Conservation (phyloP, 768 basidiomycete species). For the Leccinum rimulosum region DNA sequence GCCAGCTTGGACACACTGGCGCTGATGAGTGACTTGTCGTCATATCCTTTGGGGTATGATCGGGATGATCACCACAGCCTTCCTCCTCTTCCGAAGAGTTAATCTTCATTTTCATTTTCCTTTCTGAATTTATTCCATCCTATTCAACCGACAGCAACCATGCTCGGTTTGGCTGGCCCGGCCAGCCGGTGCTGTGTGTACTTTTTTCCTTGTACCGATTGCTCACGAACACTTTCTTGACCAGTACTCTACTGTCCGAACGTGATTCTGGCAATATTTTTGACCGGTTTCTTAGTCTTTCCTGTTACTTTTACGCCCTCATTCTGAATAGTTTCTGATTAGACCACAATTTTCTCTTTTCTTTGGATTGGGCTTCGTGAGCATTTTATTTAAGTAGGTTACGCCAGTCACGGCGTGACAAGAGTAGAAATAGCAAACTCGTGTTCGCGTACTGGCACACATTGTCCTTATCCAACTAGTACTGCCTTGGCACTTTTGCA, state of each 20-base stretch:
- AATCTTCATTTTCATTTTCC: constrained; percentile 7
- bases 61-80: constrained; percentile 29
- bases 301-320: constrained; percentile 1
- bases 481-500: constrained; percentile 6
- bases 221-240: constrained; percentile 17
- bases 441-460: constrained; percentile 19
- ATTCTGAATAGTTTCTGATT: not conserved
- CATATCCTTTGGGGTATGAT: constrained; percentile 81
- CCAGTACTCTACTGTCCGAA: constrained; percentile 9
- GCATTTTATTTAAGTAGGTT: constrained; percentile 22
- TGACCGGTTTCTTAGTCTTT: constrained; percentile 3
- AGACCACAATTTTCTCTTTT: not conserved
- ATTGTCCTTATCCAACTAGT: constrained; percentile 13
- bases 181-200: constrained; percentile 28
- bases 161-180: constrained; percentile 29
- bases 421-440: constrained; percentile 17
- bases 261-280: constrained; percentile 3
- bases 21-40: constrained; percentile 76
- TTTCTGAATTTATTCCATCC: constrained; percentile 5
- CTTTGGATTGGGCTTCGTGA: constrained; percentile 15
- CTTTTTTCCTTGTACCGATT: constrained; percentile 25
- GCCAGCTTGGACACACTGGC: constrained; percentile 86
- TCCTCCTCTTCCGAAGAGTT: constrained; percentile 27
- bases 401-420: constrained; percentile 27
- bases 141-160: constrained; percentile 10